phyloP scores from a whole-genome alignment of 1,284 basidiomycete species.

The Cryptococcus jaspeensis region DNA sequence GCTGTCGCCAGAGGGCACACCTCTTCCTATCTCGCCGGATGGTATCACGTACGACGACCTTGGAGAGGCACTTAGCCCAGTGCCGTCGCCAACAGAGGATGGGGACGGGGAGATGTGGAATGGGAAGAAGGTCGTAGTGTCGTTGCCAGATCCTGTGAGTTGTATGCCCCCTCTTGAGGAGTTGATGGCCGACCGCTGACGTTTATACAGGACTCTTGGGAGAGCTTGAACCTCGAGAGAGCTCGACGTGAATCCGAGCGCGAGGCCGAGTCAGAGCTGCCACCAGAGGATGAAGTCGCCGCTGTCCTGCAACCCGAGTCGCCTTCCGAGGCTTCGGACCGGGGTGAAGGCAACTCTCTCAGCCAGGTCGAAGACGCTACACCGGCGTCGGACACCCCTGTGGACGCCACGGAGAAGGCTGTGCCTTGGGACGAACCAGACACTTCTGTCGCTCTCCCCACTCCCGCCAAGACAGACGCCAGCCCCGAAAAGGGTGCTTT shows the following conservation, averaged over 20 bases:
- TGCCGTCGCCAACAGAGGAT: neutral
- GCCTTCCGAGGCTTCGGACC: neutral
- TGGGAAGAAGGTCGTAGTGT: conserved; percentile 8
- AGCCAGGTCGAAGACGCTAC: conserved; percentile 5
- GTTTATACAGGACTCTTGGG: conserved; percentile 7
- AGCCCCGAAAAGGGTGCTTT: too few relatives aligned
- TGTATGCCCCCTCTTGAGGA: neutral
- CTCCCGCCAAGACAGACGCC: too few relatives aligned
- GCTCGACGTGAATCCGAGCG: neutral
- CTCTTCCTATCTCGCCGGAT: conserved; percentile 13
- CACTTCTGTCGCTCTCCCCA: neutral
- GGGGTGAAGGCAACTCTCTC: neutral
- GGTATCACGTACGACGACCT: neutral
- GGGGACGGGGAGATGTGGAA: conserved; percentile 2
- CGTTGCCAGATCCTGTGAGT: conserved; percentile 12
- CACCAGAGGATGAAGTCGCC: conserved; percentile 5
- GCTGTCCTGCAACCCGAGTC: conserved; percentile 1
- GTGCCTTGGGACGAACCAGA: conserved; percentile 5
- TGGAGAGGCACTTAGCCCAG: neutral
- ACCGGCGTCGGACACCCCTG: neutral
- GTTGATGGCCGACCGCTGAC: neutral
- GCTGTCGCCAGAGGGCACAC: conserved; percentile 11
- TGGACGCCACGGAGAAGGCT: neutral
- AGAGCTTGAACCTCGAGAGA: neutral
- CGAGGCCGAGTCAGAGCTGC: neutral